Percentiles rank a stretch among this genome's conserved stretches.
phyloP scores from a whole-genome alignment of 2,329 filamentous ascomycete species.

The Cladosporium sp. region DNA sequence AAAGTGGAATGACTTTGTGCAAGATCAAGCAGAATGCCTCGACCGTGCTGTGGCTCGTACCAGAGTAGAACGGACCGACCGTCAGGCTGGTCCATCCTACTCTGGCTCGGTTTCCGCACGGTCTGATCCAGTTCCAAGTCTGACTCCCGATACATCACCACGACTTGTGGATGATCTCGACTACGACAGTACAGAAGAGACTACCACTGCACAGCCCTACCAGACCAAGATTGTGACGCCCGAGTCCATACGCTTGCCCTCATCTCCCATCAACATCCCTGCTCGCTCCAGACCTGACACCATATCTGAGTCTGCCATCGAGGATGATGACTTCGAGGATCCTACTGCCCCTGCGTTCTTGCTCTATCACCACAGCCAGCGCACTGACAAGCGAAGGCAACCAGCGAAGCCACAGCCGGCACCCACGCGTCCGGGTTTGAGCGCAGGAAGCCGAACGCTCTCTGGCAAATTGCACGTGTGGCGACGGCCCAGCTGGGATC shows the following conservation, averaged over 20 bases:
- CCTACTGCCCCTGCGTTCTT: slow-evolving; percentile 22
- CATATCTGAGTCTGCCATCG: slow-evolving; percentile 13
- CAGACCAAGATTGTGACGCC: not conserved
- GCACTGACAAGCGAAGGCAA: not conserved
- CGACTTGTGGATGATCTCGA: slow-evolving; percentile 27
- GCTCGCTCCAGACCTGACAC: not conserved
- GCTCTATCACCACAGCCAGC: slow-evolving; percentile 19
- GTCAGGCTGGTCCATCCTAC: not conserved
- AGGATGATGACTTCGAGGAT: slow-evolving; percentile 20
- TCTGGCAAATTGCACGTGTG: slow-evolving; percentile 30
- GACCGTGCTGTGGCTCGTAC: slow-evolving; percentile 21
- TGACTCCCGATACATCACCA: slow-evolving; percentile 31
- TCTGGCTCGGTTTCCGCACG: not conserved
- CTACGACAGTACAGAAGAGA: slow-evolving; percentile 15
- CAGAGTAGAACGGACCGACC: not conserved
- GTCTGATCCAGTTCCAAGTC: slow-evolving; percentile 22
- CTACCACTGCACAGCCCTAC: not conserved
- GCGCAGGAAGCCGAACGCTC: slow-evolving; percentile 24
- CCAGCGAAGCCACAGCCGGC: not conserved
- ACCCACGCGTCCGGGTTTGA: slow-evolving; percentile 24
- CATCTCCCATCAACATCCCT: slow-evolving; percentile 2
- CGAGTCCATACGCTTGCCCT: not conserved
- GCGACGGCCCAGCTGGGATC: slow-evolving; percentile 26
- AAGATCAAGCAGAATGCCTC: slow-evolving; percentile 22
- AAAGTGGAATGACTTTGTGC: slow-evolving; percentile 25